These are phyloP conservation scores for Talaromyces sp. DNA, from an alignment of 2,329 filamentous ascomycete species.

Conservation along the genomic window DNA sequence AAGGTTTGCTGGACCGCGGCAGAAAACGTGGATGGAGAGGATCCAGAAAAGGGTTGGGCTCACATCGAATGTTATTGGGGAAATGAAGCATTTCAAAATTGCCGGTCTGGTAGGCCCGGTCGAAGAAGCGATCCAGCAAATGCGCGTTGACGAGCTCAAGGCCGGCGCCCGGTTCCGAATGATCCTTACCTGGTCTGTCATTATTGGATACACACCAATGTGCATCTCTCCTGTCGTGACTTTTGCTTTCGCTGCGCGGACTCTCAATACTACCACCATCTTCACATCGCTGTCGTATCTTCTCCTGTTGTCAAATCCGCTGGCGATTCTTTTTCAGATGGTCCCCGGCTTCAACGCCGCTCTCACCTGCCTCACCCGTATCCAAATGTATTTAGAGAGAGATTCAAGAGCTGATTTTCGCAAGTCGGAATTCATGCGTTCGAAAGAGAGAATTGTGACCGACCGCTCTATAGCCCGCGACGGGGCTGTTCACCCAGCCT, in stretches of 20 bases:
- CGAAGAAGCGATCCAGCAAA: slow-evolving; percentile 31
- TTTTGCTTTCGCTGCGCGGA: slow-evolving; percentile 5
- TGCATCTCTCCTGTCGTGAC: slow-evolving; percentile 4
- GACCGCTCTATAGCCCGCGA: neutral
- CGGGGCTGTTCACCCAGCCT: neutral
- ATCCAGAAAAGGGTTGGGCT: slow-evolving; percentile 47
- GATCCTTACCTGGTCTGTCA: neutral
- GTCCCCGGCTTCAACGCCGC: neutral
- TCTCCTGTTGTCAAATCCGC: slow-evolving; percentile 4
- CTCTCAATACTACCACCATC: slow-evolving; percentile 2
- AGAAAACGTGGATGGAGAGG: slow-evolving; percentile 46
- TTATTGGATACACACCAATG: slow-evolving; percentile 7
- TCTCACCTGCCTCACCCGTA: slow-evolving; percentile 4
- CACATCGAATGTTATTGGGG: slow-evolving; percentile 45
- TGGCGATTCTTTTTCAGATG: slow-evolving; percentile 5
- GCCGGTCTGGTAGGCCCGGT: slow-evolving; percentile 42
- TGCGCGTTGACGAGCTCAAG: slow-evolving; percentile 37
- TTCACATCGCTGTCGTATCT: slow-evolving; percentile 9
- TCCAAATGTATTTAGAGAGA: slow-evolving; percentile 3
- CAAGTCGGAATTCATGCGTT: neutral
- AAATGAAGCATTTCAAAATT: slow-evolving; percentile 50
- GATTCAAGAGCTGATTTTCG: slow-evolving; percentile 7
- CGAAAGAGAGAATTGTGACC: neutral
- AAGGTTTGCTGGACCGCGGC: slow-evolving; percentile 32
- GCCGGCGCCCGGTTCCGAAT: neutral